phyloP scores from a whole-genome alignment of 2,329 filamentous ascomycete species.

The Podosphaera fusca region DNA sequence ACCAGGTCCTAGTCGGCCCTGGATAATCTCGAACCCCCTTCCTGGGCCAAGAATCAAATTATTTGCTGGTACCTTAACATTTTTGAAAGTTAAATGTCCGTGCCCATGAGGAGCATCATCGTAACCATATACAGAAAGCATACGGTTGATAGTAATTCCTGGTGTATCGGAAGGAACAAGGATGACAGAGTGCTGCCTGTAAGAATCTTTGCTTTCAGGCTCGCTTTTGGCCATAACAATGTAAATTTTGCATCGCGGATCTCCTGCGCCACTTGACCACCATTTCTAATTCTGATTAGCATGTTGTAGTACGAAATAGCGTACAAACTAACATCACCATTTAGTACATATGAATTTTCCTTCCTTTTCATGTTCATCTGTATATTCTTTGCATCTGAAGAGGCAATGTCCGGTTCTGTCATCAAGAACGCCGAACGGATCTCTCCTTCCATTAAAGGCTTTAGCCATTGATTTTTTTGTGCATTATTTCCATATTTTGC shows the following conservation, averaged over 20 bases:
- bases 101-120: constrained; percentile 98
- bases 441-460: constrained; percentile 58
- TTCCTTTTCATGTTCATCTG: constrained; percentile 61
- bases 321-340: constrained; percentile 43
- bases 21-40: constrained; percentile 92
- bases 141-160: constrained; percentile 80
- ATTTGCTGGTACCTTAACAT: constrained; percentile 65
- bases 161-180: constrained; percentile 61
- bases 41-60: constrained; percentile 86
- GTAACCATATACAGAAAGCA: constrained; percentile 85
- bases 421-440: constrained; percentile 82
- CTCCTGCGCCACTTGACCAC: constrained; percentile 94
- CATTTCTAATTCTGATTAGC: constrained; percentile 46
- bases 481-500: constrained; percentile 74
- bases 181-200: constrained; percentile 83
- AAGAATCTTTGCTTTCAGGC: constrained; percentile 47
- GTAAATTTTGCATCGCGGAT: constrained; percentile 79
- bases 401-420: constrained; percentile 78
- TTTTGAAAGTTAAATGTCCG: constrained; percentile 70
- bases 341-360: constrained; percentile 74
- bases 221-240: constrained; percentile 93
- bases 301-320: background rate
- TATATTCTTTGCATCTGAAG: constrained; percentile 83
- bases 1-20: constrained; percentile 83
- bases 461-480: constrained; percentile 69